These are phyloP conservation scores for Fusarium floridanum DNA, from an alignment of 2,329 filamentous ascomycete species.

Conservation along the genomic window DNA sequence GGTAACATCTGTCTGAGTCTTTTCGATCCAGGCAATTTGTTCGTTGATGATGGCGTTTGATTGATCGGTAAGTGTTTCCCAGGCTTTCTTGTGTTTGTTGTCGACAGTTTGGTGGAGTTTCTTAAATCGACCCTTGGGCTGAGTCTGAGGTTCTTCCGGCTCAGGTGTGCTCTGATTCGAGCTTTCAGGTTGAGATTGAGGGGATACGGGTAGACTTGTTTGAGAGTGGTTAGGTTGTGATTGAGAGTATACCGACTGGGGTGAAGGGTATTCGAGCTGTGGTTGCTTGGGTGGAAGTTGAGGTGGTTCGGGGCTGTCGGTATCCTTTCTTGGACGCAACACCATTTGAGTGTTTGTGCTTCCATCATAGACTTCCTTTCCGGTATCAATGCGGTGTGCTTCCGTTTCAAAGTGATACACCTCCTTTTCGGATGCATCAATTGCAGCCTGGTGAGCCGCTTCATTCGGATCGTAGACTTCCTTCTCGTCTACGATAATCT, in stretches of 20 bases:
- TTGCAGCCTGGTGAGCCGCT: background rate
- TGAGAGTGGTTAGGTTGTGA: background rate
- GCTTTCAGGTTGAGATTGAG: background rate
- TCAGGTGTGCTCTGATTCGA: background rate
- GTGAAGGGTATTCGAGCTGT: background rate
- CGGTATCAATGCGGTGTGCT: conserved; percentile 2
- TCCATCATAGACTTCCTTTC: conserved; percentile 20
- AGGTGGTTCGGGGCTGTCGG: background rate
- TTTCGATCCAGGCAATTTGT: background rate
- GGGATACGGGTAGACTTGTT: background rate
- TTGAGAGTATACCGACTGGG: background rate
- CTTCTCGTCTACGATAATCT: background rate
- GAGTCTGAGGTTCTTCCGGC: background rate
- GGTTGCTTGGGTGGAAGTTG: background rate
- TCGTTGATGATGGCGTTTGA: conserved; percentile 25
- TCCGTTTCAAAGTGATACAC: conserved; percentile 7
- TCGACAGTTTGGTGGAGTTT: conserved; percentile 26
- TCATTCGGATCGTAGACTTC: conserved; percentile 1
- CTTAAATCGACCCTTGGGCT: conserved; percentile 9
- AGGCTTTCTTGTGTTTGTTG: conserved; percentile 36
- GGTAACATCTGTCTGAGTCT: background rate
- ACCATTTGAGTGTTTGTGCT: background rate
- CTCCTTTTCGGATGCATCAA: background rate
- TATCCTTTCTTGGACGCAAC: background rate
- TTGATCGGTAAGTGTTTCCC: conserved; percentile 12